phyloP scores from a whole-genome alignment of 1,139 yeast species.

The Kodamaea derodonti region DNA sequence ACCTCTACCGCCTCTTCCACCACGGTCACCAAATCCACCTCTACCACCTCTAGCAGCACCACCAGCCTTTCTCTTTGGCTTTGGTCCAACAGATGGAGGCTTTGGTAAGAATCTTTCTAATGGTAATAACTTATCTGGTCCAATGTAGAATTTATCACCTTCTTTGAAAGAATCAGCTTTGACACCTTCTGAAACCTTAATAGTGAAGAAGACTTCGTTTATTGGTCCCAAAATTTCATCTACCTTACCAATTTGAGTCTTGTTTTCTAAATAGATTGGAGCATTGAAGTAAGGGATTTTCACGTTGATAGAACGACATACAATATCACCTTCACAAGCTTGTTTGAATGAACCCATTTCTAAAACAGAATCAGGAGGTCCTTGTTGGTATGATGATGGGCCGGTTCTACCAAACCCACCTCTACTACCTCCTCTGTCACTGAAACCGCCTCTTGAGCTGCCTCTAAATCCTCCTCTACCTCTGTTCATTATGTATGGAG shows the following conservation, averaged over 20 bases:
- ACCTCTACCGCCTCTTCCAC: constrained; percentile 46
- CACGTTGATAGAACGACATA: constrained; percentile 89
- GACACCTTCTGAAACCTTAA: constrained; percentile 94
- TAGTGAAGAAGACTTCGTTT: constrained; percentile 94
- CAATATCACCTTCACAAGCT: constrained; percentile 95
- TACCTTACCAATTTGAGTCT: constrained; percentile 93
- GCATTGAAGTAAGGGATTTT: constrained; percentile 98
- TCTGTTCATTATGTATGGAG: constrained; percentile 42
- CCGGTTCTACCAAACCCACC: constrained; percentile 41
- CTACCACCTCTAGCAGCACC: constrained; percentile 32
- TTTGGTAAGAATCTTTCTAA: constrained; percentile 93
- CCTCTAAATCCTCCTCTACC: constrained; percentile 73
- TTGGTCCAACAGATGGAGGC: constrained; percentile 75
- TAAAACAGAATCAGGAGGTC: constrained; percentile 90
- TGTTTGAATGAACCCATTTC: constrained; percentile 95
- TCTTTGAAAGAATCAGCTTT: constrained; percentile 89
- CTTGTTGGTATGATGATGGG: constrained; percentile 57
- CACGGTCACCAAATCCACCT: constrained; percentile 38
- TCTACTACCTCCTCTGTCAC: constrained; percentile 12
- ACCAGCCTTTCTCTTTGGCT: constrained; percentile 69
- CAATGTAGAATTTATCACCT: constrained; percentile 95
- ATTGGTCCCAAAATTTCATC: constrained; percentile 98
- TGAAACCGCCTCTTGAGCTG: constrained; percentile 25
- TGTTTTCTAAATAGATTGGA: constrained; percentile 93
- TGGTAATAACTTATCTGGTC: constrained; percentile 92